Conservation (phyloP, 2,329 filamentous ascomycete genomes). For the Pestalotiopsis fici region DNA sequence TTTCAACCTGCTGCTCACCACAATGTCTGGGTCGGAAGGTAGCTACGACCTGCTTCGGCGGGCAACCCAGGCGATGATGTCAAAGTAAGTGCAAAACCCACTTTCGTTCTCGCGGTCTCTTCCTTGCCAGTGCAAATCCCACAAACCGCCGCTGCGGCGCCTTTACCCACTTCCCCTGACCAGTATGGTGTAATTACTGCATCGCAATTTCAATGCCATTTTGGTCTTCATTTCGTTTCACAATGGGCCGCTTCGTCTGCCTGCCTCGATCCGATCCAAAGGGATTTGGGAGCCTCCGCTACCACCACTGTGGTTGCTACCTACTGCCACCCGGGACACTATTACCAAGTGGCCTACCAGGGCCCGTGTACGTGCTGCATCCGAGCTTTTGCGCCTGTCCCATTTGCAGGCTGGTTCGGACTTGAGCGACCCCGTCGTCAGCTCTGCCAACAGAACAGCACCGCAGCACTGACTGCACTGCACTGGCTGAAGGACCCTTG, state of each 20-base stretch:
- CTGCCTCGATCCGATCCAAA: neutral
- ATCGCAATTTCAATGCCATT: constrained; percentile 3
- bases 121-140: constrained; percentile 15
- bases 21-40: constrained; percentile 55
- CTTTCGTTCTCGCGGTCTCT: constrained; percentile 20
- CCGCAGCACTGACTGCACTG: neutral
- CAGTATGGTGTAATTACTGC: neutral
- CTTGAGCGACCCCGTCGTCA: neutral
- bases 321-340: too few relatives aligned
- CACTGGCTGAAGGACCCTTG: constrained; percentile 14
- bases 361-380: neutral
- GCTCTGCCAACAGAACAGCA: neutral
- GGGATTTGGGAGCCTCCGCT: neutral
- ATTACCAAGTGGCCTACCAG: neutral
- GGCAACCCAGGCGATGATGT: constrained; percentile 64
- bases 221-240: neutral
- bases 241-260: neutral
- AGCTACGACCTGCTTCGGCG: constrained; percentile 59
- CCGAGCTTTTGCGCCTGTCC: constrained; percentile 8
- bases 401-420: constrained; percentile 12
- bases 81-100: constrained; percentile 47
- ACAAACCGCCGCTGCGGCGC: constrained; percentile 3
- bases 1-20: constrained; percentile 12
- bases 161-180: constrained; percentile 3
- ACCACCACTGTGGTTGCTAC: too few relatives aligned